Base-by-base conservation (phyloP, 495 filamentous ascomycete species). In the Aspergillus ostianus region DNA sequence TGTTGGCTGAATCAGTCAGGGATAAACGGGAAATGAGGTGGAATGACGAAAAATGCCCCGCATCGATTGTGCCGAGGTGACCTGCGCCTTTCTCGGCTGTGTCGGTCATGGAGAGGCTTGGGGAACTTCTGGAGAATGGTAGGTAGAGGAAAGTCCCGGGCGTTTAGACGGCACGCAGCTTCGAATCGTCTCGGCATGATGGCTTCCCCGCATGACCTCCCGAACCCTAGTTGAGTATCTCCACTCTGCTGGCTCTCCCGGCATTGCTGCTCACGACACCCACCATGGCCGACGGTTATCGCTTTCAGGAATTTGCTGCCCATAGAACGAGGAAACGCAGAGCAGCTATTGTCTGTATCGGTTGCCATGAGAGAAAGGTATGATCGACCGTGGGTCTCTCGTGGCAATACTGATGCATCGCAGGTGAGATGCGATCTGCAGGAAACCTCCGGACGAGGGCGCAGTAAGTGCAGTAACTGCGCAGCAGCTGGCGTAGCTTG, bases 281-380 rank as follows among this genome's bases (percentile, higher is more conserved):
- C 20, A 54, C 3, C 20, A 54, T 54, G 52, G 18, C 52, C 6
- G 52, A 54, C 30, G 27, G 27, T 19, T 54, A 54, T 54, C 52
- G 52, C 9, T 54, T 54, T 27, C 52, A 54, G 7, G 19, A 26
- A 26, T 69, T 66, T 47, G 64, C 58, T n/a, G 60, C 60, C 29
- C 64, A 64, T 20, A 64, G 66, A 32, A 51, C 64, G n/a, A 73
- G 72, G 53, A 52, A 71, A 19, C 70, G 69, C 29, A 64, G 72
- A 10, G 72, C 72, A 7, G 72, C 71, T 53, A 56, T 73, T 32
- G 72, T 69, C 20, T 75, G 72, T 59, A 60, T 62, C 4, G 51
- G 64, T n/a, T 75, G 70, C 47, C 72, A 75, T 47, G 62, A 68
- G 47, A 75, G 72, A 57, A 75, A 74, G 67, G 66, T 68, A 61